phyloP scores from a whole-genome alignment of 306 rosid genomes.

The Casuarina glauca region DNA sequence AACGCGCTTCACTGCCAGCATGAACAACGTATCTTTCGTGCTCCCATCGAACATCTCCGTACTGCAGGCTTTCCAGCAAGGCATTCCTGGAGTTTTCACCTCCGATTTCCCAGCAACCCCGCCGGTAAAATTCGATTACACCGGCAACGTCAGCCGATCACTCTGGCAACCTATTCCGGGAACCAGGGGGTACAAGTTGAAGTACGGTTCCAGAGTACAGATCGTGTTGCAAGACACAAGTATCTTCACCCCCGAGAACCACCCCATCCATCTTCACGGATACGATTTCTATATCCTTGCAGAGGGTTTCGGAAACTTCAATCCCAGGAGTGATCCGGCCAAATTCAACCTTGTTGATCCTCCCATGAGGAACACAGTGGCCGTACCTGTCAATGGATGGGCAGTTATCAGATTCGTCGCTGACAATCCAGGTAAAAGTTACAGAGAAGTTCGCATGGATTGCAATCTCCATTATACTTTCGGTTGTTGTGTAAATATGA shows the following conservation, averaged over 20 bases:
- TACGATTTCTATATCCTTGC: constrained; percentile 85
- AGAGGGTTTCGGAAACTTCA: constrained; percentile 83
- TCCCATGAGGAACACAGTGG: constrained; percentile 80
- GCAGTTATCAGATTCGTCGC: constrained; percentile 92
- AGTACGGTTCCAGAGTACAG: constrained; percentile 76
- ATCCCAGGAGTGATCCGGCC: constrained; percentile 52
- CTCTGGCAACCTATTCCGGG: constrained; percentile 73
- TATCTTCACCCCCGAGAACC: constrained; percentile 76
- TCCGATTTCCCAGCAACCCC: constrained; percentile 79
- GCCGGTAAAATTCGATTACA: constrained; percentile 61
- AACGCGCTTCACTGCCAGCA: constrained; percentile 82
- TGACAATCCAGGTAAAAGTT: constrained; percentile 76
- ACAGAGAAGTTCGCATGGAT: neutral
- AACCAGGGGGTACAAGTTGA: constrained; percentile 60
- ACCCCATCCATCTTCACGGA: constrained; percentile 91
- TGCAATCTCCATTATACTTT: neutral
- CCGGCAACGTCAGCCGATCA: constrained; percentile 81
- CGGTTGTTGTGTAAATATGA: neutral
- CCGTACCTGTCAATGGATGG: constrained; percentile 88
- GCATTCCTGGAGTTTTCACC: constrained; percentile 70
- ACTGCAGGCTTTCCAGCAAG: constrained; percentile 63
- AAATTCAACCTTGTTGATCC: constrained; percentile 92
- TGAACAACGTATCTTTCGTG: constrained; percentile 76
- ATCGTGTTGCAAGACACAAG: constrained; percentile 83
- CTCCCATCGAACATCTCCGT: constrained; percentile 67